Base-by-base conservation (phyloP, 805 yeast genomes). In the Metahyphopichia silvanorum region DNA sequence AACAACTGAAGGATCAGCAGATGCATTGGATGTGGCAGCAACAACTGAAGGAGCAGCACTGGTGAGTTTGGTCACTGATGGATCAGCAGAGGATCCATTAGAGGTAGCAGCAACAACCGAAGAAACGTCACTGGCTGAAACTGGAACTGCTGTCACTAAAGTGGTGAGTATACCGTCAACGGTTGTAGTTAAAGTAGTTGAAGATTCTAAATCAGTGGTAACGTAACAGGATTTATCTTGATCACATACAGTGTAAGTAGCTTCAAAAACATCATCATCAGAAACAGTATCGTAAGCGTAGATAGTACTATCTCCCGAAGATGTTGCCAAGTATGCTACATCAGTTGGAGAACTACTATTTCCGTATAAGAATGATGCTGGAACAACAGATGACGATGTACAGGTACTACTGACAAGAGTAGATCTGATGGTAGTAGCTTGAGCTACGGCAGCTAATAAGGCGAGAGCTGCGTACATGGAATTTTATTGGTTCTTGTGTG, bases 161-260 rank as follows among this genome's bases (percentile, higher is more conserved):
- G 62, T 61, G 14, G 71, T 65, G 44, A 59, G 53, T 15, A 60
- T 37, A 21, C 72, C 72, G 34, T 66, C 58, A 6, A 62, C 54
- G 5, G 63, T 57, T 21, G 68, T 46, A 18, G 66, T 60, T 31
- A 50, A 55, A 11, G 70, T 63, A 25, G 67, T 51, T 28, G 37
- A 38, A 9, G 54, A 47, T 27, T 53, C 55, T 12, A 54, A 35
- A 12, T 57, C 55, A 18, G 69, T 63, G 21, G 70, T 63, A 24
- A 50, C 57, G 29, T 46, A 45, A 37, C 71, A 66, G 13, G 35
- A 34, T 15, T 51, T 42, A 32, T 45, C 32, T 10, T 29, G 23
- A 31, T 47, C 50, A 44, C 72, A 66, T 12, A 60, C 49, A 16
- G 71, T 65, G 29, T 44, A 46, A 9, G 61, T 51, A 13, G 42